Evolutionary conservation across 2,329 filamentous ascomycete species (phyloP), one percentile per base, ranked within the genome.

Genomic region (Aspergillus amoenus): DNA sequence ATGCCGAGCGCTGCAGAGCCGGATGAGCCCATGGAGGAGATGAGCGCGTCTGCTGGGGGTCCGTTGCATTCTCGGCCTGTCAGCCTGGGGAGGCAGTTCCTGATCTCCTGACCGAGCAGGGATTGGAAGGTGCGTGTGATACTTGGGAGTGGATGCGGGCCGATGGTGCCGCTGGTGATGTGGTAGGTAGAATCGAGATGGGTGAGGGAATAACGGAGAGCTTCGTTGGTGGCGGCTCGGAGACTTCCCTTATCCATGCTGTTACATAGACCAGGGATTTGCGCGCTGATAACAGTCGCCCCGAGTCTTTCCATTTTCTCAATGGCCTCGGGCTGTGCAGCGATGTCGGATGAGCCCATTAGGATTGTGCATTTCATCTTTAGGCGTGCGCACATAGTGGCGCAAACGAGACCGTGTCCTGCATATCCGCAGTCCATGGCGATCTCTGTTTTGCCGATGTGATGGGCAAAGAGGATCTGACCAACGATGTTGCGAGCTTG

Each of bases 401-500:
- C 94, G 12, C 93, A 97, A 2, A 93, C 93, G 18, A 97, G 93
- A 77, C 94, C 93, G 74, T 97, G 93, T 77, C 97, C 93, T 24
- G 93, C 94, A 45, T 93, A 93, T 60, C 93, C 94, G 15, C 93
- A 97, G 78, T 97, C 94, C 46, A 94, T 93, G 66, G 97, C 97
- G 68, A 97, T 97, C 73, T 91, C 89, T 1, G 88, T 96, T 82
- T 99, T 97, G 41, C 93, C 93, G 41, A 99, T 78, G 58, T 91
- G 83, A 65, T 84, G 84, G 0, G 94, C 94, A n/a, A 99, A 79
- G 8, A 99, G 82, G 47, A 96, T 85, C 74, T 97, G 94, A 1
- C 94, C 94, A 1, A 97, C 81, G 0, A 93, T 93, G 68, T 97
- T 97, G 81, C 97, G 97, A 81, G 97, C 97, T 83, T 97, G 97